These are phyloP conservation scores for Albifimbria verrucaria DNA, from an alignment of 2,329 filamentous ascomycete genomes.

Conservation along the genomic window DNA sequence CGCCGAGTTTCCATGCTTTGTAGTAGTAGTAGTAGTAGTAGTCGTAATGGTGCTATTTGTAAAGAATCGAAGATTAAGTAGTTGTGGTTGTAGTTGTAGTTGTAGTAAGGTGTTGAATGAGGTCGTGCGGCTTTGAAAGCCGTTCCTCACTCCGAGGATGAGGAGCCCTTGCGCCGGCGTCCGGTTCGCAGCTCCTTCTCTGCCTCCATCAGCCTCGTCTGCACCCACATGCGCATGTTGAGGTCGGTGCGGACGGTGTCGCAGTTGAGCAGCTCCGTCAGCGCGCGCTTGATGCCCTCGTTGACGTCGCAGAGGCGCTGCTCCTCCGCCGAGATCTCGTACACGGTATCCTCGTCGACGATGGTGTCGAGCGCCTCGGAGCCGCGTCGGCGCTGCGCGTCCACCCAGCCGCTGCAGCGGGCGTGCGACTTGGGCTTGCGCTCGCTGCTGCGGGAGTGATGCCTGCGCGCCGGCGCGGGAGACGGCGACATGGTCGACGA, in stretches of 20 bases:
- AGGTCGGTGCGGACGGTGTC: slow-evolving; percentile 49
- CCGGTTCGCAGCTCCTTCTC: slow-evolving; percentile 56
- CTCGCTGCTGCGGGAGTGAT: slow-evolving; percentile 31
- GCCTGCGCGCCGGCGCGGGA: slow-evolving; percentile 42
- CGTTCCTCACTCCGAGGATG: slow-evolving; percentile 19
- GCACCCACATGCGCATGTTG: slow-evolving; percentile 55
- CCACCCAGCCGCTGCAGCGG: slow-evolving; percentile 31
- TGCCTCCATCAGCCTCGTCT: slow-evolving; percentile 57
- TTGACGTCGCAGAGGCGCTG: slow-evolving; percentile 54
- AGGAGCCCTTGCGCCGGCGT: slow-evolving; percentile 43
- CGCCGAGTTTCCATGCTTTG: background rate
- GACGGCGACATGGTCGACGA: slow-evolving; percentile 39
- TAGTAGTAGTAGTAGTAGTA: background rate
- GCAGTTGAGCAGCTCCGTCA: slow-evolving; percentile 62
- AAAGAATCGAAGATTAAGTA: background rate
- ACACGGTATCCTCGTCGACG: slow-evolving; percentile 43
- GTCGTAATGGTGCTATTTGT: background rate
- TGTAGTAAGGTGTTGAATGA: background rate
- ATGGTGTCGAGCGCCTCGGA: slow-evolving; percentile 35
- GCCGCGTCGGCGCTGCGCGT: slow-evolving; percentile 8
- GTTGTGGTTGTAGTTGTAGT: background rate
- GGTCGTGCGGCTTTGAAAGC: too few species aligned
- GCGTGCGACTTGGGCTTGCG: slow-evolving; percentile 23
- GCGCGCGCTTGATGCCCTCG: slow-evolving; percentile 57
- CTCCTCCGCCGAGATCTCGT: slow-evolving; percentile 50